Conservation (phyloP, 2,329 filamentous ascomycete genomes). For the Teratosphaeria zuluensis region DNA sequence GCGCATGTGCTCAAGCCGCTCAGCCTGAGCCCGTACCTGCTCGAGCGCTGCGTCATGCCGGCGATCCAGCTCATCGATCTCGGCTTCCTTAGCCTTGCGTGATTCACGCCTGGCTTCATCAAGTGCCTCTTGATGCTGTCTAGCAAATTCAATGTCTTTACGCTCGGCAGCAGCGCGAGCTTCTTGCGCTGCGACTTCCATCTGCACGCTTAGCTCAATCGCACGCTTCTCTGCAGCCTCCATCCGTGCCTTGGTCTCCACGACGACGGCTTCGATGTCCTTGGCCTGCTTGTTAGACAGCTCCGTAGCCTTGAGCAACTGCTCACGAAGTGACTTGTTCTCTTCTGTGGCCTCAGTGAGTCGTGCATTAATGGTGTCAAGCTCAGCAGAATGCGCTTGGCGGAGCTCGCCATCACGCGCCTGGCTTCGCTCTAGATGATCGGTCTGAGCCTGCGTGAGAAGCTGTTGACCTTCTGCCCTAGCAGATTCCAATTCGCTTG, state of each 20-base stretch:
- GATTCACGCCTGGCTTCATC: slow-evolving; percentile 13
- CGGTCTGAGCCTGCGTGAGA: neutral
- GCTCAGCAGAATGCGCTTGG: slow-evolving; percentile 3
- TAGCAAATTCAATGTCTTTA: slow-evolving; percentile 6
- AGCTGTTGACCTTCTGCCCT: slow-evolving; percentile 6
- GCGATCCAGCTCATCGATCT: slow-evolving; percentile 14
- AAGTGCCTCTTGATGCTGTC: slow-evolving; percentile 11
- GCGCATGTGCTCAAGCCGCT: slow-evolving; percentile 11
- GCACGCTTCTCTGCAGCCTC: neutral
- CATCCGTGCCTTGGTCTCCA: neutral
- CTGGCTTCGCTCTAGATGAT: slow-evolving; percentile 4
- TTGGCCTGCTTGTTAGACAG: neutral
- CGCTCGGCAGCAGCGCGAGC: slow-evolving; percentile 10
- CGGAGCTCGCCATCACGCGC: slow-evolving; percentile 4
- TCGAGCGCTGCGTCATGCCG: slow-evolving; percentile 17
- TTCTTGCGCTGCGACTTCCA: neutral
- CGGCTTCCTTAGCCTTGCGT: slow-evolving; percentile 10
- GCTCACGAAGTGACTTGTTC: neutral
- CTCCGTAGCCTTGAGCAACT: neutral
- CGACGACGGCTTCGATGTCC: neutral
- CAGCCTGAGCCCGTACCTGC: slow-evolving; percentile 11
- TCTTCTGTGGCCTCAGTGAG: slow-evolving; percentile 5
- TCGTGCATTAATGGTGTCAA: slow-evolving; percentile 3
- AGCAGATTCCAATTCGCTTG: slow-evolving; percentile 4
- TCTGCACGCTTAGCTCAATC: neutral